A percentile compares a stretch with the other conserved stretches of the same genome.
Evolutionary conservation across 1,284 basidiomycete genomes (phyloP).

Genomic region (Coriolopsis trogii): DNA sequence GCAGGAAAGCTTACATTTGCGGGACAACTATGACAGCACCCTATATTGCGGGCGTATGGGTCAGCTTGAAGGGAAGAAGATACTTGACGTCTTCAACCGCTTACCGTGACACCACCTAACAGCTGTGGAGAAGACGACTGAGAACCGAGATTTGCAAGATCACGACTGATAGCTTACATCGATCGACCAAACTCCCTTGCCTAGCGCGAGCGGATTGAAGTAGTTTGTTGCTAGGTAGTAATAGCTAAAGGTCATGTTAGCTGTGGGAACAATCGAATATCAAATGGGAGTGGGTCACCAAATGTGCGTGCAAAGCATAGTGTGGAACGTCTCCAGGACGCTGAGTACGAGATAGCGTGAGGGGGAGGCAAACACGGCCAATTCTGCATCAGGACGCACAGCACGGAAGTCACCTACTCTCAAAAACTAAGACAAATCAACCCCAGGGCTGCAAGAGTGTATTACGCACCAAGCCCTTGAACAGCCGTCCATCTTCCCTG

Average conservation of each 20-base stretch:
- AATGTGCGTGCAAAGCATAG: background rate
- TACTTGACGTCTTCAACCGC: background rate
- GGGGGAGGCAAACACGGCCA: background rate
- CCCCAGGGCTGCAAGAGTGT: background rate
- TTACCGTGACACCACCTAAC: background rate
- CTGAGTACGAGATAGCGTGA: background rate
- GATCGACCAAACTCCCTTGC: background rate
- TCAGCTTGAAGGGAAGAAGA: background rate
- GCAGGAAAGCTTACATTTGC: background rate
- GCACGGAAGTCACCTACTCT: background rate
- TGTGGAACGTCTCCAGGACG: background rate
- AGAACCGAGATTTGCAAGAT: background rate
- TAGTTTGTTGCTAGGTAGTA: background rate
- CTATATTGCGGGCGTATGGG: background rate
- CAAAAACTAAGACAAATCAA: background rate
- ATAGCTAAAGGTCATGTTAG: background rate
- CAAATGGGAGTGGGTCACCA: background rate
- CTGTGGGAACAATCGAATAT: background rate
- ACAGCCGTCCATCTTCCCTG: background rate
- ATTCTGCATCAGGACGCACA: background rate
- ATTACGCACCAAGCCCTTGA: background rate
- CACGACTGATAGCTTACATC: background rate
- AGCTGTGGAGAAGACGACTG: background rate
- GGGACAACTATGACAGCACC: background rate
- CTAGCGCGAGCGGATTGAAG: background rate